Percentiles rank a stretch among this genome's conserved stretches.
Evolutionary conservation across 805 yeast genomes (phyloP).

Genomic region (Yueomyces sp.): DNA sequence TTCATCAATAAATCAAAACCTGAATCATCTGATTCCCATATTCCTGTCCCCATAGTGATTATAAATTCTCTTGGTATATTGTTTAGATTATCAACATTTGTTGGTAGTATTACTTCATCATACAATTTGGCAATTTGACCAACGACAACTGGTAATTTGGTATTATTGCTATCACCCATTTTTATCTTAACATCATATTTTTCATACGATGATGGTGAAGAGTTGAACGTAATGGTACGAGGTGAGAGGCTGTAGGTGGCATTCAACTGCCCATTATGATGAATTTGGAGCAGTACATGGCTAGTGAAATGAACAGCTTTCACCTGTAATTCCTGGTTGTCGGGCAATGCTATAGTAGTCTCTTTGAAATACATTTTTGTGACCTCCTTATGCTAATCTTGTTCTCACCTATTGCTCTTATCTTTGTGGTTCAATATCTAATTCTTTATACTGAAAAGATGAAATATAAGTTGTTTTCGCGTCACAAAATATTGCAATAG

Average conservation of each 20-base stretch:
- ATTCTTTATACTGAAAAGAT: too few species aligned
- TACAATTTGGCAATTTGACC: conserved; percentile 29
- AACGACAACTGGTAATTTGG: conserved; percentile 35
- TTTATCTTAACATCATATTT: conserved; percentile 33
- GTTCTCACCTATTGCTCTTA: too few species aligned
- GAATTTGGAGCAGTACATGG: conserved; percentile 15
- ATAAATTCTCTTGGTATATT: conserved; percentile 14
- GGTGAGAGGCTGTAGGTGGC: conserved; percentile 31
- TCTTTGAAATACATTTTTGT: too few species aligned
- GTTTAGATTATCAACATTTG: conserved; percentile 4
- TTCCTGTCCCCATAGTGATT: conserved; percentile 32
- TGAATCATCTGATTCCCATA: conserved; percentile 29
- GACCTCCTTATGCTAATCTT: too few species aligned
- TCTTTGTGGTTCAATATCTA: too few species aligned
- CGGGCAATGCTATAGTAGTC: too few species aligned
- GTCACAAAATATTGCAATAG: too few species aligned
- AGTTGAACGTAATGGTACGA: neutral
- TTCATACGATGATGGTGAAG: neutral
- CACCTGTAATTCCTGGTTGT: too few species aligned
- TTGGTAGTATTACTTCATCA: conserved; percentile 14
- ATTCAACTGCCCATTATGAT: conserved; percentile 28
- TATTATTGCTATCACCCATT: conserved; percentile 35
- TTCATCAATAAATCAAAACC: conserved; percentile 34
- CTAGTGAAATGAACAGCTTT: conserved; percentile 12
- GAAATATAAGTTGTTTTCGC: too few species aligned